Conservation (phyloP, 2,329 filamentous ascomycete species). For the Chaetomiaceae sp. region DNA sequence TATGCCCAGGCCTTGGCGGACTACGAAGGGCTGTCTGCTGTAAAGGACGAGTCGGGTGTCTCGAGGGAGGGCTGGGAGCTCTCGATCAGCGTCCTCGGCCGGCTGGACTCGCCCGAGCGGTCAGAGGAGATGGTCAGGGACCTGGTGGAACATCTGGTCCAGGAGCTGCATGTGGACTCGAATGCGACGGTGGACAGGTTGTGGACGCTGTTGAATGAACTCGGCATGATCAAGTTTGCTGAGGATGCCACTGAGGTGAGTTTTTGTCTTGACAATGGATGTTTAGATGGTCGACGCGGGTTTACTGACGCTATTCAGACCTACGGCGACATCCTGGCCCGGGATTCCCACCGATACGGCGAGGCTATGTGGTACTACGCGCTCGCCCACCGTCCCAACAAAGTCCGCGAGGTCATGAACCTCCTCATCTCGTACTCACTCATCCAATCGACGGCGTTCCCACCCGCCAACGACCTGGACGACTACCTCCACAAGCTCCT, state of each 20-base stretch:
- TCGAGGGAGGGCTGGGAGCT: conserved; percentile 79
- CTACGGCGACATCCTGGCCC: conserved; percentile 73
- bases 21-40: conserved; percentile 44
- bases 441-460: conserved; percentile 77
- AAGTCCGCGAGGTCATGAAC: conserved; percentile 81
- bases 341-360: conserved; percentile 72
- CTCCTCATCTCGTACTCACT: conserved; percentile 83
- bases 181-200: conserved; percentile 73
- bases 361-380: conserved; percentile 88
- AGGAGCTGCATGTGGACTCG: conserved; percentile 58
- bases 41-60: conserved; percentile 29
- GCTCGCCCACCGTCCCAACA: conserved; percentile 69
- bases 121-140: conserved; percentile 71
- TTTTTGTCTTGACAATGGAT: conserved; percentile 16
- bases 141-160: conserved; percentile 64
- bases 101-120: conserved; percentile 67
- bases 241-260: conserved; percentile 77
- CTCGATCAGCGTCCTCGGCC: conserved; percentile 74
- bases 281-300: no score
- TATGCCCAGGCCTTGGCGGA: conserved; percentile 68
- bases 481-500: conserved; percentile 65
- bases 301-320: conserved; percentile 52
- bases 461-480: conserved; percentile 67
- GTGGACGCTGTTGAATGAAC: conserved; percentile 68
- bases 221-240: conserved; percentile 74